Evolutionary conservation across 768 basidiomycete species (phyloP), one percentile per base, ranked within the genome.

Genomic region (Tricholoma matsutake): DNA sequence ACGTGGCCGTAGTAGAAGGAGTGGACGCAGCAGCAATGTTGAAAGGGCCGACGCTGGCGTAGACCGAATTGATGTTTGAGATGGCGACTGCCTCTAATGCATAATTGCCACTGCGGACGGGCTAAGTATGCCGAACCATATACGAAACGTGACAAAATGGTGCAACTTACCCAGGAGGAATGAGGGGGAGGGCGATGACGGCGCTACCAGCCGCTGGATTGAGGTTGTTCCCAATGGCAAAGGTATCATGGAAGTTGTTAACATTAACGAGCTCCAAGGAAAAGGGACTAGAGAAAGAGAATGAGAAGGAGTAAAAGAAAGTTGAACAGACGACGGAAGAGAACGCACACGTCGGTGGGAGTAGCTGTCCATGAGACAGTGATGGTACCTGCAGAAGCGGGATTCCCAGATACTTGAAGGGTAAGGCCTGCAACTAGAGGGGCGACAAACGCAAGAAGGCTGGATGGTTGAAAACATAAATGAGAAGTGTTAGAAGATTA

Each of bases 161-260:
- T n/a, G n/a, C n/a, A n/a, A 70, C 82, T 43, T 64, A 88, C 87
- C 73, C 74, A 9, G 58, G 61, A 8, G 81, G 80, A 28, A 88
- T 77, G 18, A 75, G 54, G 16, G 85, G 85, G 3, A 88, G 61
- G 0, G 55, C 39, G n/a, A 88, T 13, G 0, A 75, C 76, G 2
- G 81, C 1, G 1, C 64, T 37, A 0, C 75, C 75, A 4, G 56
- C 11, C 1, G 73, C 41, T 0, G 83, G 75, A n/a, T n/a, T 20
- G 74, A 89, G 75, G 61, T 83, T 84, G 77, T 81, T 86, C 11
- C 78, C 81, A 58, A 89, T 77, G 51, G 81, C 86, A 53, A 79
- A 83, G 0, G 76, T 57, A 58, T 83, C 72, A 73, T 87, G 75
- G 79, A 88, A 89, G 0, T 29, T 22, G 0, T 65, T n/a, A n/a